A percentile compares a stretch with the other conserved stretches of the same genome.
These are phyloP conservation scores for Hymenoscyphus salicellus DNA, from an alignment of 2,329 filamentous ascomycete species.

Conservation along the genomic window DNA sequence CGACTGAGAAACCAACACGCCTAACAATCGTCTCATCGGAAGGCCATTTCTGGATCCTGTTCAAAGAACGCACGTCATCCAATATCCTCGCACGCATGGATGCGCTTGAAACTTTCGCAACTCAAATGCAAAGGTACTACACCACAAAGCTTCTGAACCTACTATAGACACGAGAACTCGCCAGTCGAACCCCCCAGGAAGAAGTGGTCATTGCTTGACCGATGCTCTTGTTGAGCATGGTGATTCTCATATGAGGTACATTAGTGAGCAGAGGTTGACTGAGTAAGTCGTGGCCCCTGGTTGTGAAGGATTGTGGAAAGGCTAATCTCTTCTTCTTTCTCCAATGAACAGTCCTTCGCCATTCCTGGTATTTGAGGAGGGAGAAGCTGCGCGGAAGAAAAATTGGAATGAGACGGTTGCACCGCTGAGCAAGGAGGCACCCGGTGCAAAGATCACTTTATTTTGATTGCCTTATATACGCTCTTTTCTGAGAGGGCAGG, in stretches of 20 bases:
- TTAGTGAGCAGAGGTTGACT: not conserved
- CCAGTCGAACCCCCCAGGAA: not conserved
- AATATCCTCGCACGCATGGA: slow-evolving; percentile 10
- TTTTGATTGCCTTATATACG: no score
- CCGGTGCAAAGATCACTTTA: no score
- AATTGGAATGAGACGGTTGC: no score
- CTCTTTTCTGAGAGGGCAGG: no score
- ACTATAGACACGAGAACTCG: not conserved
- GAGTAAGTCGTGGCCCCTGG: not conserved
- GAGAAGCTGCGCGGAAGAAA: no score
- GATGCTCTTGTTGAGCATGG: slow-evolving; percentile 4
- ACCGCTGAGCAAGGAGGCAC: no score
- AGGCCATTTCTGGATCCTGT: slow-evolving; percentile 9
- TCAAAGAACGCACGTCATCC: slow-evolving; percentile 8
- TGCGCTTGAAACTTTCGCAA: not conserved
- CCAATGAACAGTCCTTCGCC: no score
- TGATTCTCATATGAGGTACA: not conserved
- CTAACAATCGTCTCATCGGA: not conserved
- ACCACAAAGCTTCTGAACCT: slow-evolving; percentile 1
- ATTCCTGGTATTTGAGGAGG: no score
- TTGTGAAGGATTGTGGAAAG: no score
- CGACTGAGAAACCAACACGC: not conserved
- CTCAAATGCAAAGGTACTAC: not conserved
- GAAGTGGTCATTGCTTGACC: slow-evolving; percentile 1
- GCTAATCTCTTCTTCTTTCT: no score